Base-by-base conservation (phyloP, 164 flowering plant species). In the Vitis cinerea region DNA sequence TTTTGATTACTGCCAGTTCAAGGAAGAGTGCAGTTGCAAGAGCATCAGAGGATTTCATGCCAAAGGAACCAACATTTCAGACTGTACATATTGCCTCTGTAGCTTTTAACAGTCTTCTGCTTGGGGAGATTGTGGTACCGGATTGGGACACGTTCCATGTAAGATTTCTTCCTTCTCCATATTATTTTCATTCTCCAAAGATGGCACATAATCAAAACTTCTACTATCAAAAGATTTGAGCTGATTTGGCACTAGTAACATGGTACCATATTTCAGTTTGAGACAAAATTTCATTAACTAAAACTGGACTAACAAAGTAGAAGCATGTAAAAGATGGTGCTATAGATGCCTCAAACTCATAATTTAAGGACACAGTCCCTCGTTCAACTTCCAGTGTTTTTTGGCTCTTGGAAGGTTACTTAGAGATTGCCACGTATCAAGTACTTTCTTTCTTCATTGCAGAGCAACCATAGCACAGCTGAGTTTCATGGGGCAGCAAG, bases 81-180 rank as follows among this genome's bases (percentile, higher is more conserved):
- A 90, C 96, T 9, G 59, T 90, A 48, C 94, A 90, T 67, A 59
- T 90, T 68, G 90, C 94, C 3, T 69, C 93, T 15, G 93, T 88
- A 53, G 78, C 94, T 67, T 90, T 83, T 66, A 90, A 89, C 74
- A 86, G 91, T 71, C 84, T 92, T 73, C 83, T 92, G 56, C 79
- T 92, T 0, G 96, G 94, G 47, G 98, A 92, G 80, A 75, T 92
- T 52, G 75, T 86, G 56, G 84, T 88, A 19, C 94, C 98, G 30
- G 96, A 92, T 68, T 92, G 98, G 96, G 98, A 92, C 75, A 88
- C 89, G 93, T 90, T 90, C 71, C 85, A 83, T 57, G 95, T 86
- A 81, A 80, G 84, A n/a, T 50, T 58, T n/a, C 56, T 58, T 23
- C 44, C 44, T 31, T 31, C 44, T 31, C 5, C 44, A 31, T 31